A percentile compares a stretch with the other conserved stretches of the same genome.
Conservation (phyloP, 2,329 filamentous ascomycete species). For the Dactylellina drechsleri region DNA sequence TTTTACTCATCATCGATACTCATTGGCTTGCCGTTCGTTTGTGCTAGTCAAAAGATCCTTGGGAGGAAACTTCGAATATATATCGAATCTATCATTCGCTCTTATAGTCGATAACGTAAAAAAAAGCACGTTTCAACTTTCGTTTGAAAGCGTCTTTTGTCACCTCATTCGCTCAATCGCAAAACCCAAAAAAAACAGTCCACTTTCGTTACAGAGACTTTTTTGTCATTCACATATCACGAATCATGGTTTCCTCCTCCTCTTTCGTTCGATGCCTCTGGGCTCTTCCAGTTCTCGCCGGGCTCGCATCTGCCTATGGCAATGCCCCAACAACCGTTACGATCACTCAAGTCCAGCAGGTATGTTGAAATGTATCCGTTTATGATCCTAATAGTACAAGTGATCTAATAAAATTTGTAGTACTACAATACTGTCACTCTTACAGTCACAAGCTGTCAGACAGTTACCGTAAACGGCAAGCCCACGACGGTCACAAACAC, state of each 20-base stretch:
- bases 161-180: conserved; percentile 36
- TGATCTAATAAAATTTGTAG: conserved; percentile 14
- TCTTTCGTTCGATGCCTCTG: conserved; percentile 24
- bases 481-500: conserved; percentile 36
- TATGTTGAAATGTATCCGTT: conserved; percentile 1
- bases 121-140: conserved; percentile 38
- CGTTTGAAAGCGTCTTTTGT: conserved; percentile 34
- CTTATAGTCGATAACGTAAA: conserved; percentile 10
- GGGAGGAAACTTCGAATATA: conserved; percentile 27
- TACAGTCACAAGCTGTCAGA: conserved; percentile 41
- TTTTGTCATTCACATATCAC: conserved; percentile 2
- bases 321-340: conserved; percentile 22
- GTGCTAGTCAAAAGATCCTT: conserved; percentile 32
- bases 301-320: conserved; percentile 28
- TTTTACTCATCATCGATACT: conserved; percentile 17
- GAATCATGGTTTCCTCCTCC: conserved; percentile 42
- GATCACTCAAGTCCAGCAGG: conserved; percentile 29
- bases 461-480: conserved; percentile 24
- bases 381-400: background rate
- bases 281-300: conserved; percentile 30
- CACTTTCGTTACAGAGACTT: conserved; percentile 47
- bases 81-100: conserved; percentile 33
- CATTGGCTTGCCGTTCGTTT: conserved; percentile 50
- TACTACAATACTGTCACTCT: conserved; percentile 22
- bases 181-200: conserved; percentile 14